A percentile compares a stretch with the other conserved stretches of the same genome.
Evolutionary conservation across 805 yeast genomes (phyloP).

Genomic region (Lachancea dasiensis): DNA sequence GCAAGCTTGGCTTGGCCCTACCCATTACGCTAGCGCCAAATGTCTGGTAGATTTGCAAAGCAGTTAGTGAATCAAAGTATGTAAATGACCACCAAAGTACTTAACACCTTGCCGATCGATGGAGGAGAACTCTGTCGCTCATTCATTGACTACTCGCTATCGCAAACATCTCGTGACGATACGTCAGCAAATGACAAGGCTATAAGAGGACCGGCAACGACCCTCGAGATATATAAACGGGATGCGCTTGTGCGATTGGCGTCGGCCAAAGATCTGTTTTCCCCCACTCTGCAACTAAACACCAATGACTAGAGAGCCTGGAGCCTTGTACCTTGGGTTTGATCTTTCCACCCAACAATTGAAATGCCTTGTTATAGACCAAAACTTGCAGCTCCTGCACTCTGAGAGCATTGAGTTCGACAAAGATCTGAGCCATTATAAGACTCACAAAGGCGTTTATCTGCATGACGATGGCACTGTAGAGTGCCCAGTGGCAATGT

Average conservation of each 20-base stretch:
- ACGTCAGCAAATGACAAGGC: slow-evolving; percentile 3
- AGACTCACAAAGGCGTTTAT: slow-evolving; percentile 69
- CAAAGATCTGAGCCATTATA: slow-evolving; percentile 50
- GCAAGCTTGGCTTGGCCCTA: too few relatives aligned
- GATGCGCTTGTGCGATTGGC: too few relatives aligned
- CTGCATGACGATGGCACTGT: slow-evolving; percentile 46
- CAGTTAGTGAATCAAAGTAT: too few relatives aligned
- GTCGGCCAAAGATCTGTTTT: too few relatives aligned
- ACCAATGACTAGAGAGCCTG: neutral
- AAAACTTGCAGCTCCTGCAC: slow-evolving; percentile 44
- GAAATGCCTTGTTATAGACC: slow-evolving; percentile 63
- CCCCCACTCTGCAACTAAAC: too few relatives aligned
- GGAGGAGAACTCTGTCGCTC: too few relatives aligned
- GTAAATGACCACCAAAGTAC: neutral
- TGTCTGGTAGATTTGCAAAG: too few relatives aligned
- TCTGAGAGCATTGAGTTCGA: slow-evolving; percentile 72
- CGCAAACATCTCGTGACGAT: slow-evolving; percentile 3
- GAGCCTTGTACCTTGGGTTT: slow-evolving; percentile 51
- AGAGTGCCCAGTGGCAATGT: slow-evolving; percentile 79
- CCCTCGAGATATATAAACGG: too few relatives aligned
- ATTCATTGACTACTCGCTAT: too few relatives aligned
- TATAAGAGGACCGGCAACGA: slow-evolving; percentile 3
- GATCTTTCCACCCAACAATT: slow-evolving; percentile 89
- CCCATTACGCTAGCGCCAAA: too few relatives aligned
- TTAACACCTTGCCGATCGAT: too few relatives aligned